phyloP scores from a whole-genome alignment of 805 yeast genomes.

The Limtongozyma cylindracea region DNA sequence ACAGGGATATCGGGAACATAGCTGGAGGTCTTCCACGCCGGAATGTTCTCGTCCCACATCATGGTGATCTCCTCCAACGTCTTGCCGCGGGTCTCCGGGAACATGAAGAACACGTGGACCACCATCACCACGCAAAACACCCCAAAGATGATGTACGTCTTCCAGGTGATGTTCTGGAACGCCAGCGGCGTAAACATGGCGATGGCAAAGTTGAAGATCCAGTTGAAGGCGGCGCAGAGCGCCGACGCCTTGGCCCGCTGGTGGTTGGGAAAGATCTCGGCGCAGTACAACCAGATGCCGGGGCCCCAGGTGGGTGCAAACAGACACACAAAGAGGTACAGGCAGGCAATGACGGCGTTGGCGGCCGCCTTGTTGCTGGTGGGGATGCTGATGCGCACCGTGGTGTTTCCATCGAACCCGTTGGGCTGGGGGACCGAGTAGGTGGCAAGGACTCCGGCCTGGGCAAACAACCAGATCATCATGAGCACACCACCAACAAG shows the following conservation, averaged over 20 bases:
- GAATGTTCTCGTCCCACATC: conserved; percentile 16
- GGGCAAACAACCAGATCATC: conserved; percentile 14
- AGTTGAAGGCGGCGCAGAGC: conserved; percentile 41
- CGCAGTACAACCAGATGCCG: conserved; percentile 17
- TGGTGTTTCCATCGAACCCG: conserved; percentile 6
- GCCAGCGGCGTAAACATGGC: conserved; percentile 43
- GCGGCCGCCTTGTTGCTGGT: conserved; percentile 10
- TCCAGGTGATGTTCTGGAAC: conserved; percentile 29
- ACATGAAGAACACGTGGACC: conserved; percentile 19
- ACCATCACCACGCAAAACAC: conserved; percentile 22
- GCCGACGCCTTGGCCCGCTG: conserved; percentile 47
- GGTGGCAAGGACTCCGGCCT: conserved; percentile 14
- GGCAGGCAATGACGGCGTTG: conserved; percentile 19
- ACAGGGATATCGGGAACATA: too few species aligned
- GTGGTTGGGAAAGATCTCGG: conserved; percentile 32
- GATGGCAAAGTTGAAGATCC: conserved; percentile 44
- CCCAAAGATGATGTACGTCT: conserved; percentile 29
- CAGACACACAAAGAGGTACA: conserved; percentile 28
- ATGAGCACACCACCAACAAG: conserved; percentile 18
- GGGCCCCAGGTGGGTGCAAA: conserved; percentile 32
- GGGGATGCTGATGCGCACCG: conserved; percentile 12
- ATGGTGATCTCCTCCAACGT: conserved; percentile 31
- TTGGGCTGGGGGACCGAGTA: conserved; percentile 9
- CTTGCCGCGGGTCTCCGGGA: conserved; percentile 39
- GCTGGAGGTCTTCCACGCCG: conserved; percentile 13